phyloP scores from a whole-genome alignment of 2,329 filamentous ascomycete genomes.

The Rutstroemia sp. region DNA sequence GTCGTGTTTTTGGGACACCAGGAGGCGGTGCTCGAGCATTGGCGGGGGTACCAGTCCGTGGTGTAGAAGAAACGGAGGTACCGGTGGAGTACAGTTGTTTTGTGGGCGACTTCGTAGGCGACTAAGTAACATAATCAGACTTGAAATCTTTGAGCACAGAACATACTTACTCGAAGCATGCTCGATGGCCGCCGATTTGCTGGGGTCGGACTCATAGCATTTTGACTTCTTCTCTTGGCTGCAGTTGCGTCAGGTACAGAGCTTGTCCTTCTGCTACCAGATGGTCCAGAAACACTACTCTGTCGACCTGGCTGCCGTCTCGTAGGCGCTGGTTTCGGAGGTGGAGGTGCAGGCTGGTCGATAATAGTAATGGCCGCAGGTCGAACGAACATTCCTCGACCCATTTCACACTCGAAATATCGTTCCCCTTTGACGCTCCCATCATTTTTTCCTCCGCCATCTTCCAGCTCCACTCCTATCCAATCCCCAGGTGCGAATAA shows the following conservation, averaged over 20 bases:
- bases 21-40: constrained; percentile 39
- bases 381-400: constrained; percentile 75
- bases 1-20: constrained; percentile 41
- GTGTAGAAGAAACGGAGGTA: constrained; percentile 48
- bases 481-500: constrained; percentile 77
- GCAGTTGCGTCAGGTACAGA: constrained; percentile 45
- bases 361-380: constrained; percentile 59
- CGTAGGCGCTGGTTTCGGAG: constrained; percentile 26
- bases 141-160: neutral
- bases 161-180: constrained; percentile 43
- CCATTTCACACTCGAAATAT: constrained; percentile 82
- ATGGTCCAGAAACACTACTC: constrained; percentile 36
- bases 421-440: constrained; percentile 79
- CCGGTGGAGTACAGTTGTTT: constrained; percentile 55
- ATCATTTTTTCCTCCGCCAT: constrained; percentile 84
- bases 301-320: constrained; percentile 33
- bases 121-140: constrained; percentile 40
- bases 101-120: constrained; percentile 71
- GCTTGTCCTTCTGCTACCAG: constrained; percentile 34
- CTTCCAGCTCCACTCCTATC: constrained; percentile 83
- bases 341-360: constrained; percentile 39
- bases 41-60: constrained; percentile 59
- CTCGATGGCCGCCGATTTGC: constrained; percentile 53
- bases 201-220: constrained; percentile 66
- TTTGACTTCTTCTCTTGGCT: constrained; percentile 59